phyloP scores from a whole-genome alignment of 1,284 basidiomycete species.

The Pulchroboletus neoregius region DNA sequence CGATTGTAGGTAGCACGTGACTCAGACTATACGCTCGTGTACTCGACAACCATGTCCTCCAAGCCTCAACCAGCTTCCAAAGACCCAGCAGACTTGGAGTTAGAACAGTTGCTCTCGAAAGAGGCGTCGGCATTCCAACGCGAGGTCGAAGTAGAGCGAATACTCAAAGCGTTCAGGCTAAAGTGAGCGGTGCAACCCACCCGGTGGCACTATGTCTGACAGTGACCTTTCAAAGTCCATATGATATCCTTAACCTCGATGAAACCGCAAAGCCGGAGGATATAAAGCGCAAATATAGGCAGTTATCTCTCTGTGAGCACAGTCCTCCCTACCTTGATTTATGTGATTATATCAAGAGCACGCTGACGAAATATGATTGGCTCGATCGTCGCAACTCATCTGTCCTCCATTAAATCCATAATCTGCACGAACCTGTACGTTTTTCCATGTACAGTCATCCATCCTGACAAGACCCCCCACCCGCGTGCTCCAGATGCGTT shows the following conservation, averaged over 20 bases:
- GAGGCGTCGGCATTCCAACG: slow-evolving; percentile 82
- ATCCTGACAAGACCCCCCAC: slow-evolving; percentile 82
- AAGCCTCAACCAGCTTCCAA: slow-evolving; percentile 8
- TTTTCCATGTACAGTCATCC: slow-evolving; percentile 62
- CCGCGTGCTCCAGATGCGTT: slow-evolving; percentile 78
- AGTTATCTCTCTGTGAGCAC: slow-evolving; percentile 73
- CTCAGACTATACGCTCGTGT: neutral
- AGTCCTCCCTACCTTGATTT: slow-evolving; percentile 10
- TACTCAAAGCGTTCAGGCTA: slow-evolving; percentile 79
- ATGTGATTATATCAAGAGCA: slow-evolving; percentile 12
- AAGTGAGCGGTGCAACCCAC: slow-evolving; percentile 49
- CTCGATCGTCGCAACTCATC: slow-evolving; percentile 1
- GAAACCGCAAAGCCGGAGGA: slow-evolving; percentile 62
- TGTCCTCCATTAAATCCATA: neutral
- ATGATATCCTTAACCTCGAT: slow-evolving; percentile 71
- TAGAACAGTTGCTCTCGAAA: slow-evolving; percentile 72
- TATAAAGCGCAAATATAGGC: slow-evolving; percentile 76
- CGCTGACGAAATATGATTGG: slow-evolving; percentile 24
- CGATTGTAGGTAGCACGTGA: slow-evolving; percentile 19
- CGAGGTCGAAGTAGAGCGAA: slow-evolving; percentile 81
- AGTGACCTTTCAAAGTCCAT: slow-evolving; percentile 48
- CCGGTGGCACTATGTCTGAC: slow-evolving; percentile 1
- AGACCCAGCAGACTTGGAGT: slow-evolving; percentile 39
- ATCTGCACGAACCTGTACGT: slow-evolving; percentile 36
- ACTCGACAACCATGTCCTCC: slow-evolving; percentile 18